Evolutionary conservation across 805 yeast species (phyloP).

Genomic region (Candida tammaniensis): DNA sequence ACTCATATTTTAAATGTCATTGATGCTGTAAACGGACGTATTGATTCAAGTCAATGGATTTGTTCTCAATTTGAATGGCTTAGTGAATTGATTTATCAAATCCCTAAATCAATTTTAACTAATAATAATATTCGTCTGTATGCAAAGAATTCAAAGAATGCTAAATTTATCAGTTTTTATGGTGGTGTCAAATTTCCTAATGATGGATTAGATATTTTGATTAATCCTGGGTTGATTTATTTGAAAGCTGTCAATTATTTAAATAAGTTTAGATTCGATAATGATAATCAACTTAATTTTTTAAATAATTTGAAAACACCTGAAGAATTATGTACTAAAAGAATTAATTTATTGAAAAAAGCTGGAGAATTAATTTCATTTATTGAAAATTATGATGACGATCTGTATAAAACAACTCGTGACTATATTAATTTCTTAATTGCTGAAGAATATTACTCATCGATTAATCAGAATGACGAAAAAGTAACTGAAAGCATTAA

Average conservation of each 20-base stretch:
- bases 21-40: slow-evolving; percentile 6
- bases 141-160: slow-evolving; percentile 12
- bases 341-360: slow-evolving; percentile 7
- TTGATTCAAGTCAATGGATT: slow-evolving; percentile 44
- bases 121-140: slow-evolving; percentile 14
- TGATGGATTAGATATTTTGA: slow-evolving; percentile 21
- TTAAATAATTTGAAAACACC: neutral
- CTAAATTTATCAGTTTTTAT: slow-evolving; percentile 16
- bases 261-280: neutral
- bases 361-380: slow-evolving; percentile 1
- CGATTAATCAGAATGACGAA: too few species aligned
- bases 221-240: slow-evolving; percentile 29
- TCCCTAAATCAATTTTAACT: slow-evolving; percentile 41
- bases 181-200: slow-evolving; percentile 36
- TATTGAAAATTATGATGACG: neutral
- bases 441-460: slow-evolving; percentile 38
- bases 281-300: slow-evolving; percentile 8
- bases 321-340: slow-evolving; percentile 2
- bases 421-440: slow-evolving; percentile 6
- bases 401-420: neutral
- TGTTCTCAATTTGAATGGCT: slow-evolving; percentile 65
- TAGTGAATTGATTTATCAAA: slow-evolving; percentile 52
- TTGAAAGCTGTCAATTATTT: slow-evolving; percentile 9
- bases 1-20: slow-evolving; percentile 56
- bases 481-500: slow-evolving; percentile 18